phyloP scores from a whole-genome alignment of 78 protist genomes.

The Monocercomonoides exilis region DNA sequence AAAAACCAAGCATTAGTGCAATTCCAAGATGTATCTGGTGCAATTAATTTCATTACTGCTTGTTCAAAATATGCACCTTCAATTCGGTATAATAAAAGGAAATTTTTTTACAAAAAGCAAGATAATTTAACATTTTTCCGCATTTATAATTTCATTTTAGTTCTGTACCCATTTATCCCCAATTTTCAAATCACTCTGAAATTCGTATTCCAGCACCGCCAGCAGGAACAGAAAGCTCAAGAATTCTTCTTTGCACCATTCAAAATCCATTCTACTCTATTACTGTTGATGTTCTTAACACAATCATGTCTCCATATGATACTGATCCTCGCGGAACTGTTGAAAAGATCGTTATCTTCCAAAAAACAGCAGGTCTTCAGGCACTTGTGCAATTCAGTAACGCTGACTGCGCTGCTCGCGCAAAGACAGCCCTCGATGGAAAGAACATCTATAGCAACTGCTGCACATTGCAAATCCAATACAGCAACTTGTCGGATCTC shows the following conservation, averaged over 20 bases:
- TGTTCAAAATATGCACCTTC: neutral
- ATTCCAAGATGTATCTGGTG: neutral
- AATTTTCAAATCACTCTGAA: neutral
- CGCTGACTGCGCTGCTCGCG: constrained; percentile 26
- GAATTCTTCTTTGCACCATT: constrained; percentile 49
- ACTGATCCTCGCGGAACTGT: neutral
- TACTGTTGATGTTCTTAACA: constrained; percentile 47
- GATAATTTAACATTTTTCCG: neutral
- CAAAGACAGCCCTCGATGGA: constrained; percentile 44
- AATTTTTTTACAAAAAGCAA: neutral
- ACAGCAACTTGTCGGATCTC: constrained; percentile 37
- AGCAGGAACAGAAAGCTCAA: too few species aligned
- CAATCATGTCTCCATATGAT: neutral
- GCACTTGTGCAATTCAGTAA: constrained; percentile 37
- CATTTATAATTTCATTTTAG: neutral
- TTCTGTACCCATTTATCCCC: neutral
- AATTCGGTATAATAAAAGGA: neutral
- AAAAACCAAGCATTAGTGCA: neutral
- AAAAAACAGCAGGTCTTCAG: constrained; percentile 42
- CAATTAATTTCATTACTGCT: neutral
- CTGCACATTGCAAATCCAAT: constrained; percentile 47
- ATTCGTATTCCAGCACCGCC: neutral
- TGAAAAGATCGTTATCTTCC: constrained; percentile 46
- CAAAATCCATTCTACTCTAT: constrained; percentile 48
- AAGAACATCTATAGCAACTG: constrained; percentile 48